Evolutionary conservation across 495 filamentous ascomycete genomes (phyloP).

Genomic region (Amphirosellinia nigrospora): DNA sequence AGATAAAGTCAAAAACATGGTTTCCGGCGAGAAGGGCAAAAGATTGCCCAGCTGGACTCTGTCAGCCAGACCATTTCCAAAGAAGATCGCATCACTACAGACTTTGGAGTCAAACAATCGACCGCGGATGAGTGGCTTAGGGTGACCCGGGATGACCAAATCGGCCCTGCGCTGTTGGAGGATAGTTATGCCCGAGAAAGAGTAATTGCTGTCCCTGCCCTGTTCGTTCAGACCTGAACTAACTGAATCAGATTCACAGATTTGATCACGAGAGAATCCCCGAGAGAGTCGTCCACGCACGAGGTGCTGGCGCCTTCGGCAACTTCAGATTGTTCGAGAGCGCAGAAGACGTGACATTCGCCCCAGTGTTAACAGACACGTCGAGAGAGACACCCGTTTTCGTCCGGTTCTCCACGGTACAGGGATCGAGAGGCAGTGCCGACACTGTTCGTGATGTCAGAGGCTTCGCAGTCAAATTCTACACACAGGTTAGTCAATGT

Average conservation of each 20-base stretch:
- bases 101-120: conserved; percentile 76
- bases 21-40: conserved; percentile 38
- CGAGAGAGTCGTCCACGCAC: conserved; percentile 88
- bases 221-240: background rate
- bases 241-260: conserved; percentile 64
- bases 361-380: conserved; percentile 80
- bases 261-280: conserved; percentile 91
- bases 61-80: conserved; percentile 41
- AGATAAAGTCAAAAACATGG: conserved; percentile 36
- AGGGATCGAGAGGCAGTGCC: conserved; percentile 76
- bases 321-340: conserved; percentile 78
- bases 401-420: conserved; percentile 82
- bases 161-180: conserved; percentile 79
- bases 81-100: conserved; percentile 66
- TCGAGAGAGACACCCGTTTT: conserved; percentile 80
- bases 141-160: conserved; percentile 61
- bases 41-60: conserved; percentile 48
- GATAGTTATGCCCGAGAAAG: conserved; percentile 81
- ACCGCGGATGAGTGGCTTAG: conserved; percentile 83
- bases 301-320: conserved; percentile 83
- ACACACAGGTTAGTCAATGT: too few species aligned
- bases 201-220: conserved; percentile 47
- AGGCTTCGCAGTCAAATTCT: conserved; percentile 82
- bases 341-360: conserved; percentile 70
- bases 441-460: conserved; percentile 84